phyloP scores from a whole-genome alignment of 1,284 basidiomycete species.

The Ustilago shanxiensis region DNA sequence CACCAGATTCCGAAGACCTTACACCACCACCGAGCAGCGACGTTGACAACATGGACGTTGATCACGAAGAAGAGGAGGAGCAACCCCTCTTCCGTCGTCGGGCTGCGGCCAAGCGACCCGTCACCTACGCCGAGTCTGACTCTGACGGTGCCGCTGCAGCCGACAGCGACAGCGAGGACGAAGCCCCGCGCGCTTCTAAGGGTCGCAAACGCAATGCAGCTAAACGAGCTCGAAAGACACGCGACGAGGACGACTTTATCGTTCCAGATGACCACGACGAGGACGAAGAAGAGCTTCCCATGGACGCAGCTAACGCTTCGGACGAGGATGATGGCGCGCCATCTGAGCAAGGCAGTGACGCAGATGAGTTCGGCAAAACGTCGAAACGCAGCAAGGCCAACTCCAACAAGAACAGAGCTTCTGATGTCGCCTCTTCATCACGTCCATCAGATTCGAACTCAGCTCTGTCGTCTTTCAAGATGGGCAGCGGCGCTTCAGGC shows the following conservation, averaged over 20 bases:
- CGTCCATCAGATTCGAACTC: conserved; percentile 24
- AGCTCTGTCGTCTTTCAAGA: conserved; percentile 31
- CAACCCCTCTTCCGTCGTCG: conserved; percentile 50
- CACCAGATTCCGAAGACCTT: conserved; percentile 40
- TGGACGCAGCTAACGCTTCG: conserved; percentile 38
- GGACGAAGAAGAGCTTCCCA: conserved; percentile 31
- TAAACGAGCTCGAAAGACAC: conserved; percentile 37
- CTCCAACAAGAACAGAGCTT: conserved; percentile 8
- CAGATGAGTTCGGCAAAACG: conserved; percentile 19
- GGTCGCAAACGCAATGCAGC: conserved; percentile 19
- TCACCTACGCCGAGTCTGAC: conserved; percentile 59
- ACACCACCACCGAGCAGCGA: conserved; percentile 50
- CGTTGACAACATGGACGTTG: conserved; percentile 36
- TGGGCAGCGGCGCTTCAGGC: conserved; percentile 23
- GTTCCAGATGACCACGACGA: conserved; percentile 54
- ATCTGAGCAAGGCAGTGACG: conserved; percentile 30
- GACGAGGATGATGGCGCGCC: conserved; percentile 23
- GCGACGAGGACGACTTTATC: conserved; percentile 61
- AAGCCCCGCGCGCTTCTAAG: conserved; percentile 22
- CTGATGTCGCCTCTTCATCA: conserved; percentile 14
- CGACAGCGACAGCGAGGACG: conserved; percentile 44
- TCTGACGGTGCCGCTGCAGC: conserved; percentile 41
- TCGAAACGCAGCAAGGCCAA: conserved; percentile 19
- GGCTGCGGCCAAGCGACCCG: conserved; percentile 45
- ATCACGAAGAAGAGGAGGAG: conserved; percentile 44